Percentiles rank a stretch among this genome's conserved stretches.
These are phyloP conservation scores for Keqinozyma sinolaborantium DNA, from an alignment of 1,139 yeast genomes.

Conservation along the genomic window DNA sequence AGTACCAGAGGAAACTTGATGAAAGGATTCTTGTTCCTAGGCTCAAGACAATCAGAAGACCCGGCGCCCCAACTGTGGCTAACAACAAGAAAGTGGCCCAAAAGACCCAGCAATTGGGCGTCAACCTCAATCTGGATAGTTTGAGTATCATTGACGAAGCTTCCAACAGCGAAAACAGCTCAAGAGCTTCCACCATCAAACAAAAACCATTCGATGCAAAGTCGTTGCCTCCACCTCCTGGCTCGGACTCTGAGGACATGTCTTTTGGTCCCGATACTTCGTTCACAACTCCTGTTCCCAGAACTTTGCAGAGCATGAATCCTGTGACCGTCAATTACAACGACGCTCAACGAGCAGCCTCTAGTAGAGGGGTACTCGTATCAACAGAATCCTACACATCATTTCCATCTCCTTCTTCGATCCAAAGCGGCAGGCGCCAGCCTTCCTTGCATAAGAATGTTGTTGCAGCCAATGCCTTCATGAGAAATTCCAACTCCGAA, in stretches of 20 bases:
- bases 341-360: neutral
- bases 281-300: neutral
- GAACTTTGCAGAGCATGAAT: neutral
- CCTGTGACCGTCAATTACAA: neutral
- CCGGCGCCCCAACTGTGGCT: too few species aligned
- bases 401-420: neutral
- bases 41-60: too few species aligned
- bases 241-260: slow-evolving; percentile 2
- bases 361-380: neutral
- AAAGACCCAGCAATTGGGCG: too few species aligned
- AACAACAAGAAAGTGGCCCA: too few species aligned
- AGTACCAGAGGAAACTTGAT: slow-evolving; percentile 3
- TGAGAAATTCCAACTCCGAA: slow-evolving; percentile 1
- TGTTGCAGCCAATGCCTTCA: neutral
- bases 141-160: slow-evolving; percentile 44
- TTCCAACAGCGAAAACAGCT: slow-evolving; percentile 23
- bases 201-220: slow-evolving; percentile 1
- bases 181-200: slow-evolving; percentile 27
- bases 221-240: slow-evolving; percentile 3
- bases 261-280: neutral
- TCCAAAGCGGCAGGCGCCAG: neutral
- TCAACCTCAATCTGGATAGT: slow-evolving; percentile 22
- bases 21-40: slow-evolving; percentile 1
- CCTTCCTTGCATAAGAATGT: neutral
- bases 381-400: neutral